Percentiles rank a stretch among this genome's conserved stretches.
Conservation (phyloP, 2,329 filamentous ascomycete genomes). For the Fusarium tjaetaba region DNA sequence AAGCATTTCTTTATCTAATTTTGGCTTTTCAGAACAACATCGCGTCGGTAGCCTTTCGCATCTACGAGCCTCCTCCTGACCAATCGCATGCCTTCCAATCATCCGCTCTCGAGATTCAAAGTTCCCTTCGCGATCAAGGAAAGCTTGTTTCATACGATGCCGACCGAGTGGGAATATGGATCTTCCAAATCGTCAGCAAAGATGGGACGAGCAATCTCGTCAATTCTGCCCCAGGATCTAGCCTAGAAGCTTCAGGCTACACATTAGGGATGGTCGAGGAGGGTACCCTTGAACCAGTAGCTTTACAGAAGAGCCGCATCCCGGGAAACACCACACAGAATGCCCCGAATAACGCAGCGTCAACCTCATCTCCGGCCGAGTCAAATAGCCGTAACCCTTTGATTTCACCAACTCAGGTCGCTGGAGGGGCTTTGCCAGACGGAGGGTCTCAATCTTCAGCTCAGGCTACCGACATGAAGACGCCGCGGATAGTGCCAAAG, state of each 20-base stretch:
- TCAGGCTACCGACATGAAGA: conserved; percentile 42
- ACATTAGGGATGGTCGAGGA: conserved; percentile 59
- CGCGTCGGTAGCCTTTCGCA: conserved; percentile 62
- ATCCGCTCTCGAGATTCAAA: conserved; percentile 62
- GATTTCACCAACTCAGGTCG: conserved; percentile 30
- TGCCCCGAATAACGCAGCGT: conserved; percentile 59
- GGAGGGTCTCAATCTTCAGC: conserved; percentile 43
- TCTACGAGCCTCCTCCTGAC: conserved; percentile 62
- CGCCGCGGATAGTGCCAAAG: conserved; percentile 46
- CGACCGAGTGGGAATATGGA: conserved; percentile 62
- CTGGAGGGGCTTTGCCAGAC: conserved; percentile 34
- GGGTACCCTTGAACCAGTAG: conserved; percentile 60
- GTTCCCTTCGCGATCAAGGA: conserved; percentile 60
- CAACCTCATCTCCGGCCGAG: conserved; percentile 54
- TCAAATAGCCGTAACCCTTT: conserved; percentile 42
- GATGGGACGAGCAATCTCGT: conserved; percentile 47
- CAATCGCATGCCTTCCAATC: conserved; percentile 57
- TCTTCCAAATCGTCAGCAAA: conserved; percentile 60
- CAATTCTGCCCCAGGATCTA: conserved; percentile 47
- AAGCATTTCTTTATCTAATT: conserved; percentile 20
- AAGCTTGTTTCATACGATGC: conserved; percentile 64
- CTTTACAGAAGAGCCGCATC: conserved; percentile 57
- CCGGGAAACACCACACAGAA: conserved; percentile 53
- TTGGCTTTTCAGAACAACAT: conserved; percentile 61
- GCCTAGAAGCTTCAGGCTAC: conserved; percentile 57